phyloP scores from a whole-genome alignment of 176 grass and related monocot species.

The Raddia distichophylla region DNA sequence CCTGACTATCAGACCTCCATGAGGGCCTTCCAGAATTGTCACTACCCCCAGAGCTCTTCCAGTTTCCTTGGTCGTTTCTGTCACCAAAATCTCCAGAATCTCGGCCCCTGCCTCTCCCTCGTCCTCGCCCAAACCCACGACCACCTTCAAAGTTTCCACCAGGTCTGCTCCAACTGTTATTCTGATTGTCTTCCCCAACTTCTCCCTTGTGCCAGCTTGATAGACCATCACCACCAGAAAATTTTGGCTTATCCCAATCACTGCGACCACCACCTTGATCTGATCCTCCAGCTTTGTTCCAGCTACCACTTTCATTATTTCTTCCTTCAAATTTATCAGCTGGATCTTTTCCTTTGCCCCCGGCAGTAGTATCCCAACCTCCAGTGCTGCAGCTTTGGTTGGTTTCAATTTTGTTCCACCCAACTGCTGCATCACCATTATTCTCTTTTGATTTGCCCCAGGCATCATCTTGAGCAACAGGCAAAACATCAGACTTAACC shows the following conservation, averaged over 20 bases:
- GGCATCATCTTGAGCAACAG: conserved; percentile 39
- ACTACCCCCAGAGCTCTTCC: conserved; percentile 43
- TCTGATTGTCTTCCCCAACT: conserved; percentile 40
- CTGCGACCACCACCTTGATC: conserved; percentile 28
- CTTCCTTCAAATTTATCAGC: conserved; percentile 37
- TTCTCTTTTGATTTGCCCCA: conserved; percentile 56
- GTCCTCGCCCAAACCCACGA: conserved; percentile 47
- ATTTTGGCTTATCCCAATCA: conserved; percentile 48
- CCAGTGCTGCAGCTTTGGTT: not conserved
- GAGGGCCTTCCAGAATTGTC: conserved; percentile 43
- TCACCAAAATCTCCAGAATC: conserved; percentile 43
- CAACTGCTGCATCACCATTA: conserved; percentile 26
- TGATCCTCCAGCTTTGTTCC: conserved; percentile 47
- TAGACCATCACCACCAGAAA: conserved; percentile 35
- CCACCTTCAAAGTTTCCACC: conserved; percentile 51
- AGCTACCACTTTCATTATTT: conserved; percentile 35
- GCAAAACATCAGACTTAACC: conserved; percentile 45
- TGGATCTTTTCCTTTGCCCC: conserved; percentile 46
- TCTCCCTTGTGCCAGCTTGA: conserved; percentile 59
- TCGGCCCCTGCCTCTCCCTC: conserved; percentile 38
- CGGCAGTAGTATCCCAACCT: conserved; percentile 49
- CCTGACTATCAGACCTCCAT: conserved; percentile 46
- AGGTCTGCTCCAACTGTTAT: conserved; percentile 46
- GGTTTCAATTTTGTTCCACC: conserved; percentile 40
- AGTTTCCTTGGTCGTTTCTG: conserved; percentile 46